Evolutionary conservation across 208 protist genomes (phyloP).

Genomic region (Endotrypanum monterogeii): DNA sequence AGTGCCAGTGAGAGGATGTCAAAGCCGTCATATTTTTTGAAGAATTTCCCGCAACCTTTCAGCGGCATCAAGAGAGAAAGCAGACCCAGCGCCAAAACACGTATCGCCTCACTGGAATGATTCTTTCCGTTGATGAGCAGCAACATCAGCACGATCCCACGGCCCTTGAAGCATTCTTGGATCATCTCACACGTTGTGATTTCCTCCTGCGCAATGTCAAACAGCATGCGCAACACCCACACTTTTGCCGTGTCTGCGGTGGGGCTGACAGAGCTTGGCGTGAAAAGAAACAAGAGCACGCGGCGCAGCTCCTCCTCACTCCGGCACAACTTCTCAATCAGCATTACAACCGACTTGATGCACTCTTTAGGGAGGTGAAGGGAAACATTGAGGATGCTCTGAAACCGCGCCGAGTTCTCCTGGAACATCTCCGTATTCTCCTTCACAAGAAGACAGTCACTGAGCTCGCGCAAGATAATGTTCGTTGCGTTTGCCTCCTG

Average conservation of each 20-base stretch:
- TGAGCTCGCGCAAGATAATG: slow-evolving; percentile 85
- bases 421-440: slow-evolving; percentile 75
- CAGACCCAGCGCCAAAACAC: slow-evolving; percentile 76
- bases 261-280: slow-evolving; percentile 24
- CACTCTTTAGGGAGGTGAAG: slow-evolving; percentile 65
- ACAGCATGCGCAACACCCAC: slow-evolving; percentile 88
- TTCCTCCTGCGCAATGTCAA: slow-evolving; percentile 77
- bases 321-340: slow-evolving; percentile 89
- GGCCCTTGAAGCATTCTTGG: slow-evolving; percentile 56
- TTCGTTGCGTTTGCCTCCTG: slow-evolving; percentile 35
- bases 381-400: slow-evolving; percentile 55
- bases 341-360: slow-evolving; percentile 71
- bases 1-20: slow-evolving; percentile 66
- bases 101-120: slow-evolving; percentile 79
- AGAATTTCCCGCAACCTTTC: slow-evolving; percentile 63
- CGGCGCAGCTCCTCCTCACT: slow-evolving; percentile 59
- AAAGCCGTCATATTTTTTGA: slow-evolving; percentile 66
- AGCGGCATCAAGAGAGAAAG: slow-evolving; percentile 80
- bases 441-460: slow-evolving; percentile 61
- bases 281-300: slow-evolving; percentile 65
- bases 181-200: slow-evolving; percentile 70
- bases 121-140: slow-evolving; percentile 70
- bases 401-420: slow-evolving; percentile 52
- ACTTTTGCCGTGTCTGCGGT: slow-evolving; percentile 66
- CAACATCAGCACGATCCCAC: slow-evolving; percentile 62